Conservation (phyloP, 23 red algal genomes). For the Agarophyton chilense region DNA sequence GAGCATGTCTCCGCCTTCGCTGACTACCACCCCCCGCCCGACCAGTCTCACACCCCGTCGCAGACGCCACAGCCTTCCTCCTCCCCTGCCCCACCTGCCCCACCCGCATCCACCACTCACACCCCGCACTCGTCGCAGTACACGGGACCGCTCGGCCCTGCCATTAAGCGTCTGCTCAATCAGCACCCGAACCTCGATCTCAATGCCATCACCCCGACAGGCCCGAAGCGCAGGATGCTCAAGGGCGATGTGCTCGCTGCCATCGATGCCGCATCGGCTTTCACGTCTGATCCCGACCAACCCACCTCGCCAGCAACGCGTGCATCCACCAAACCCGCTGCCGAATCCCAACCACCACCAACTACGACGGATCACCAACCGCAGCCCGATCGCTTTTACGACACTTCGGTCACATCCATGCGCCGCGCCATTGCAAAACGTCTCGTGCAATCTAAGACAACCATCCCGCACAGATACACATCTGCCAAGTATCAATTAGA, state of each 20-base stretch:
- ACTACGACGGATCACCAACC: background rate
- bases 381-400: background rate
- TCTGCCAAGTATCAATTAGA: slow-evolving; percentile 51
- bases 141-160: slow-evolving; percentile 43
- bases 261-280: slow-evolving; percentile 62
- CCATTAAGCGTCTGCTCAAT: slow-evolving; percentile 67
- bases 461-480: slow-evolving; percentile 59
- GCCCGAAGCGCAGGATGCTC: slow-evolving; percentile 59
- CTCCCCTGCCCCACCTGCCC: background rate
- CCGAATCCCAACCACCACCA: background rate
- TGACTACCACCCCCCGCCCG: slow-evolving; percentile 24
- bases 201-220: slow-evolving; percentile 33
- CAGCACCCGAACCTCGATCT: slow-evolving; percentile 57
- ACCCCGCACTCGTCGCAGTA: background rate
- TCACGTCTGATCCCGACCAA: background rate
- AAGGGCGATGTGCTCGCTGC: slow-evolving; percentile 74
- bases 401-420: slow-evolving; percentile 49
- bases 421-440: slow-evolving; percentile 52
- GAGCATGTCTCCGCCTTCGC: slow-evolving; percentile 76
- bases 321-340: background rate
- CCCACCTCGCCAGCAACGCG: background rate
- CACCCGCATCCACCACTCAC: background rate
- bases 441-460: slow-evolving; percentile 42
- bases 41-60: background rate
- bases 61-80: background rate